Conservation (phyloP, 2,329 filamentous ascomycete species). For the Botrytis byssoidea region DNA sequence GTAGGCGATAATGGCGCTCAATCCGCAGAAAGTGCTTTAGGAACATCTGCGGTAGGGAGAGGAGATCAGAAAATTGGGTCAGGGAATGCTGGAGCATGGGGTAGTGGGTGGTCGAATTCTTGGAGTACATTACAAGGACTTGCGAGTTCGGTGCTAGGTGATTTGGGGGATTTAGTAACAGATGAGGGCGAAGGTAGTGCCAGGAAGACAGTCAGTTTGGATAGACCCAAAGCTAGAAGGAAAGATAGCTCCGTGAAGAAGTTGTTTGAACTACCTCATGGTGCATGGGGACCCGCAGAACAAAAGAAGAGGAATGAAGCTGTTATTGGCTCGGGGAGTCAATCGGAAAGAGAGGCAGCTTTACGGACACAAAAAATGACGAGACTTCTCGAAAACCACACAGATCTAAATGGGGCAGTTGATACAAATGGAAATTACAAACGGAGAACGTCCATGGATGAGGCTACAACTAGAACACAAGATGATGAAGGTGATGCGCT, state of each 20-base stretch:
- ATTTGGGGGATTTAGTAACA: conserved; percentile 17
- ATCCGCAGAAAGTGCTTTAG: conserved; percentile 5
- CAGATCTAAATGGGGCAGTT: conserved; percentile 57
- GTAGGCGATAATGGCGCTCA: conserved; percentile 15
- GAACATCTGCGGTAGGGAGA: conserved; percentile 12
- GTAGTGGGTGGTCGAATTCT: conserved; percentile 34
- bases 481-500: conserved; percentile 71
- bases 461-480: conserved; percentile 34
- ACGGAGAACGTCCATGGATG: conserved; percentile 36
- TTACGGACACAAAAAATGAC: conserved; percentile 57
- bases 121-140: conserved; percentile 38
- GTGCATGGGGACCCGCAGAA: conserved; percentile 35
- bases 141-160: conserved; percentile 39
- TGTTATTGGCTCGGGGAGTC: conserved; percentile 52
- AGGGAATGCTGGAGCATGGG: conserved; percentile 20
- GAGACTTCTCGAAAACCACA: conserved; percentile 60
- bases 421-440: conserved; percentile 43
- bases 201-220: conserved; percentile 9
- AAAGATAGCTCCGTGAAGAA: conserved; percentile 23
- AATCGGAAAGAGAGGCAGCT: conserved; percentile 53
- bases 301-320: conserved; percentile 29
- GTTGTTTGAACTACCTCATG: conserved; percentile 26
- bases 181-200: conserved; percentile 27
- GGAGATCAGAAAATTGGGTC: neutral
- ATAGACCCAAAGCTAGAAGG: conserved; percentile 21